These are phyloP conservation scores for Panaeolus papilionaceus DNA, from an alignment of 768 basidiomycete species.

Conservation along the genomic window DNA sequence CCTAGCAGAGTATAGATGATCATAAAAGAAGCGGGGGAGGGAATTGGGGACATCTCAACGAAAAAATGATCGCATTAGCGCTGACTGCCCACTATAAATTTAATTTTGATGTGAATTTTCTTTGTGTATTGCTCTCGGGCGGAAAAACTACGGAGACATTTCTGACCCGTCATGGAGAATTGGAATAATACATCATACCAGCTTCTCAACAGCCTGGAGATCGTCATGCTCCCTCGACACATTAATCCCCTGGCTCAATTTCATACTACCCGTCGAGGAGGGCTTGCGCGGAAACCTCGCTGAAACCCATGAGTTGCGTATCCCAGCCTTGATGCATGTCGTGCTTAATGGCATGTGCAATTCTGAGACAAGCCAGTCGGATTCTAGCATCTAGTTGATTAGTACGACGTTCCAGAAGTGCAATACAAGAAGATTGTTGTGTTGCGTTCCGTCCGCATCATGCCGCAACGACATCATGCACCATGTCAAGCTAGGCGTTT, in stretches of 20 bases:
- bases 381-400: constrained; percentile 13
- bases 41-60: constrained; percentile 5
- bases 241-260: constrained; percentile 14
- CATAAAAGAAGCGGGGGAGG: not conserved
- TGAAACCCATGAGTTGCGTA: constrained; percentile 19
- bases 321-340: constrained; percentile 1
- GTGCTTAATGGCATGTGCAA: not conserved
- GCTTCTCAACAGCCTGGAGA: constrained; percentile 29
- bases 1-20: not conserved
- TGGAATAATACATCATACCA: constrained; percentile 15
- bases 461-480: constrained; percentile 11
- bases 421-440: constrained; percentile 7
- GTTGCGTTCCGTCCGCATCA: constrained; percentile 3
- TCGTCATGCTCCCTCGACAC: constrained; percentile 15
- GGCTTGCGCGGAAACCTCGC: constrained; percentile 30
- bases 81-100: constrained; percentile 12
- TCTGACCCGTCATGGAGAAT: constrained; percentile 26
- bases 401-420: constrained; percentile 15
- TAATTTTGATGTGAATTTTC: constrained; percentile 14
- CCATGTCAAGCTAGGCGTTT: not conserved
- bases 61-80: constrained; percentile 6
- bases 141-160: constrained; percentile 30
- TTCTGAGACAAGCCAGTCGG: not conserved
- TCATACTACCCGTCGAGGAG: constrained; percentile 15
- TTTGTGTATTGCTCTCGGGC: constrained; percentile 16